Evolutionary conservation across 176 grass and related monocot species (phyloP), one percentile per base, ranked within the genome.

Genomic region (Carex scoparia): DNA sequence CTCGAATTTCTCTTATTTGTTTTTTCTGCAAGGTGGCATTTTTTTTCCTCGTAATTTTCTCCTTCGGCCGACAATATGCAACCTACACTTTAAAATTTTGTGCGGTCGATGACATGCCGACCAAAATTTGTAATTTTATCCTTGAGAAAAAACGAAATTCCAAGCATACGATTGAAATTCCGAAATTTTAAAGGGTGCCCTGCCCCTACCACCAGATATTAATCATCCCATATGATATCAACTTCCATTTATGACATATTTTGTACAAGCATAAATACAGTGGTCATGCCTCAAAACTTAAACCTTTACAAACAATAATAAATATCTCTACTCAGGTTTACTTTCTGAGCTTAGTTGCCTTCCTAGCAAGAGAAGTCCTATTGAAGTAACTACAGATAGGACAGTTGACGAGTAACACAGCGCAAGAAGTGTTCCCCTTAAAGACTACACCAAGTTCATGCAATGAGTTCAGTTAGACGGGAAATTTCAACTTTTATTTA

Each of bases 391-490:
- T 33, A 63, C 86, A 10, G 95, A 94, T 30, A 98, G 68, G 27
- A 87, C 13, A 0, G 95, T 84, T 0, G 89, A 93, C 0, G 91
- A 85, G 69, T 94, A 98, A 84, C 85, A 86, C 30, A 98, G 79
- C 56, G 77, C 85, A 74, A 95, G 91, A 71, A 95, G 89, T 54
- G 93, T 63, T 46, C 89, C 88, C 83, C 82, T 88, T 78, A 98
- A 93, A 12, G 95, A 88, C 93, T 98, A 84, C 62, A 72, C 71
- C 32, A 10, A 62, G 82, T 78, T 7, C 60, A 89, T 59, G 10
- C 48, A 23, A 23, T 63, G 33, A 83, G 1, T 42, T 81, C 15
- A 70, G 69, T 65, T 79, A 79, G 86, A 48, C 65, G 40, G 60
- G 31, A 77, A 15, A 10, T 44, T 80, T 71, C 54, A 85, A 23